Evolutionary conservation across 1,139 yeast species (phyloP).

Genomic region (Chernovozyma sophiae-reginae): DNA sequence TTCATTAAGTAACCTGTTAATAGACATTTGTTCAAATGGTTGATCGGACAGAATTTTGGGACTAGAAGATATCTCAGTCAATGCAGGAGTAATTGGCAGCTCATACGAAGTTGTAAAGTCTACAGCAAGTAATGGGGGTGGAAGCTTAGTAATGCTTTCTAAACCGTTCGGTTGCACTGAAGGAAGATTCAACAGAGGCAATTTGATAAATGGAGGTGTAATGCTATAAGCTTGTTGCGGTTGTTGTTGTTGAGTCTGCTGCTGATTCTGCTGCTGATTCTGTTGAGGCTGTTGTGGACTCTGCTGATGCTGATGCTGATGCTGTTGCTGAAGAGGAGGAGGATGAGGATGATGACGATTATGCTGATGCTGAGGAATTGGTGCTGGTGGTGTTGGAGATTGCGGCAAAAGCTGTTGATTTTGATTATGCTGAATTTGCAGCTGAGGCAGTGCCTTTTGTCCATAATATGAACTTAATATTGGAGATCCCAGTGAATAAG

Average conservation of each 20-base stretch:
- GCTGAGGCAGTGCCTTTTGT: background rate
- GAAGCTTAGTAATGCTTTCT: background rate
- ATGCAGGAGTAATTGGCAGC: background rate
- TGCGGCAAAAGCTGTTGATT: conserved; percentile 1
- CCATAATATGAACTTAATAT: conserved; percentile 5
- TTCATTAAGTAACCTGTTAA: conserved; percentile 6
- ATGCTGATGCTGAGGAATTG: background rate
- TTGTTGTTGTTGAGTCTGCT: conserved; percentile 2
- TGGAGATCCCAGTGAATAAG: conserved; percentile 4
- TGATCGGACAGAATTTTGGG: background rate
- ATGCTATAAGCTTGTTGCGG: background rate
- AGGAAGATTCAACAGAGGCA: conserved; percentile 3
- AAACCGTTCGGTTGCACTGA: background rate
- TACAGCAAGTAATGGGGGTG: conserved; percentile 11
- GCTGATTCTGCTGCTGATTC: conserved; percentile 3
- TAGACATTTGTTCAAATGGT: conserved; percentile 5
- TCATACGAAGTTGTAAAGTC: conserved; percentile 11
- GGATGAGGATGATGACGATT: no score
- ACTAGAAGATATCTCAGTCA: background rate
- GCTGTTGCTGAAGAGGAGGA: background rate
- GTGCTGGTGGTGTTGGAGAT: conserved; percentile 5
- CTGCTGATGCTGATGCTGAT: conserved; percentile 3
- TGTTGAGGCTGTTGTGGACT: conserved; percentile 4
- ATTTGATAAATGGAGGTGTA: conserved; percentile 1
- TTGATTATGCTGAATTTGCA: conserved; percentile 1